Percentiles rank a stretch among this genome's conserved stretches.
These are phyloP conservation scores for Notholithocarpus densiflorus DNA, from an alignment of 306 rosid genomes.

Conservation along the genomic window DNA sequence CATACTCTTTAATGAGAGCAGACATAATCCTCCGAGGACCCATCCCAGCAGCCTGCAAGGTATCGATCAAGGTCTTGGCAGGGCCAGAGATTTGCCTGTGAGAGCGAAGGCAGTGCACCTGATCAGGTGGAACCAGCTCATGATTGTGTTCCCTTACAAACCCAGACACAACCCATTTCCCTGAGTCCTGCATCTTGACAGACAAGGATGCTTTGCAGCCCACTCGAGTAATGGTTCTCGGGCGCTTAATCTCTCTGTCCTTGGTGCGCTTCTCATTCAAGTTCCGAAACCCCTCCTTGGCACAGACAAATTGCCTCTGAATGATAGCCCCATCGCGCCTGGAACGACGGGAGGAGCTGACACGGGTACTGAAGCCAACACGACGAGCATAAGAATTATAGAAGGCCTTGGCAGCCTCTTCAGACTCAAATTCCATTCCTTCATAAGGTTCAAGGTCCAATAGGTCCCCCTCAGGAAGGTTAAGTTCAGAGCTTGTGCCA, in stretches of 20 bases:
- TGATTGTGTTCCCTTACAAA: slow-evolving; percentile 93
- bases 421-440: slow-evolving; percentile 97
- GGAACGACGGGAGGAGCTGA: slow-evolving; percentile 94
- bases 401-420: slow-evolving; percentile 98
- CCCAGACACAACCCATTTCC: slow-evolving; percentile 96
- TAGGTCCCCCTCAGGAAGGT: slow-evolving; percentile 83
- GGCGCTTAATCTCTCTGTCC: slow-evolving; percentile 96
- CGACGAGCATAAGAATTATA: slow-evolving; percentile 98
- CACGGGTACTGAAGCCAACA: slow-evolving; percentile 97
- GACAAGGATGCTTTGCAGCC: slow-evolving; percentile 98
- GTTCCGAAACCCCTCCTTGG: slow-evolving; percentile 94
- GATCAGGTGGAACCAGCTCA: slow-evolving; percentile 92
- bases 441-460: slow-evolving; percentile 93
- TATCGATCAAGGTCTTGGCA: slow-evolving; percentile 92
- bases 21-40: slow-evolving; percentile 99
- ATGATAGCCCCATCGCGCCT: slow-evolving; percentile 97
- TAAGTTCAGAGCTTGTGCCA: slow-evolving; percentile 49
- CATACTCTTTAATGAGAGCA: slow-evolving; percentile 90
- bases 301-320: slow-evolving; percentile 97
- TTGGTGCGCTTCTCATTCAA: slow-evolving; percentile 98
- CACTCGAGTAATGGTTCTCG: slow-evolving; percentile 81
- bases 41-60: slow-evolving; percentile 99
- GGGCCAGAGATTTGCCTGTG: slow-evolving; percentile 97
- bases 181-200: slow-evolving; percentile 96
- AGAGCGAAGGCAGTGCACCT: slow-evolving; percentile 94